Percentiles rank a stretch among this genome's conserved stretches.
Conservation (phyloP, 257 asterid genomes). For the Scutellaria barbata region DNA sequence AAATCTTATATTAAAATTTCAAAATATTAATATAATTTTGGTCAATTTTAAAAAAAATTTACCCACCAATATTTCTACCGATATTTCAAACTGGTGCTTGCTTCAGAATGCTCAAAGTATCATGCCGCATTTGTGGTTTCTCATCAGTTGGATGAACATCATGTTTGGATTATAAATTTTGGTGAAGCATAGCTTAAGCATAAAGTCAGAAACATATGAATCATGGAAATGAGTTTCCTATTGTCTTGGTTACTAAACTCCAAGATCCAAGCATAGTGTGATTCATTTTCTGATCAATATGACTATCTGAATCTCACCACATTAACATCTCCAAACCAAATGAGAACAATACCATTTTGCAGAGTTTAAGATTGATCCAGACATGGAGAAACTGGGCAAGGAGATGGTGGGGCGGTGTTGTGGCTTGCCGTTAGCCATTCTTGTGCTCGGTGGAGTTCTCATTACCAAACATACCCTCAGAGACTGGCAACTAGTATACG, state of each 20-base stretch:
- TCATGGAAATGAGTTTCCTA: not conserved
- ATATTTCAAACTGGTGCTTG: no score
- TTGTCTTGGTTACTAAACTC: not conserved
- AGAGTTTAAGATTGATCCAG: constrained; percentile 35
- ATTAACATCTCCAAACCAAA: not conserved
- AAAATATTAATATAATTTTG: no score
- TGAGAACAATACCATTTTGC: not conserved
- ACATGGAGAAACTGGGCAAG: constrained; percentile 43
- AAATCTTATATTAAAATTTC: no score
- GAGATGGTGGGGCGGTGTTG: constrained; percentile 44
- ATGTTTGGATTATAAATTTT: not conserved
- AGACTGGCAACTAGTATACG: constrained; percentile 41
- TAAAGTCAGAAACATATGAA: not conserved
- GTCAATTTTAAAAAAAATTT: no score
- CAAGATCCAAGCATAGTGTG: not conserved
- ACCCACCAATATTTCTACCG: no score
- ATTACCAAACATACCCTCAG: constrained; percentile 32
- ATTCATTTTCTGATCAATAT: not conserved
- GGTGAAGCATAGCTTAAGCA: not conserved
- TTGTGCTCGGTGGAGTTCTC: constrained; percentile 45
- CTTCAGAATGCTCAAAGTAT: not conserved
- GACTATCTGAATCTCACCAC: not conserved
- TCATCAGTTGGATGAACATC: not conserved
- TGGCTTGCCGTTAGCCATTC: constrained; percentile 48
- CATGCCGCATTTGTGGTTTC: not conserved